A percentile compares a stretch with the other conserved stretches of the same genome.
phyloP scores from a whole-genome alignment of 176 grass and related monocot species.

The Hsuehochloa calcarea region DNA sequence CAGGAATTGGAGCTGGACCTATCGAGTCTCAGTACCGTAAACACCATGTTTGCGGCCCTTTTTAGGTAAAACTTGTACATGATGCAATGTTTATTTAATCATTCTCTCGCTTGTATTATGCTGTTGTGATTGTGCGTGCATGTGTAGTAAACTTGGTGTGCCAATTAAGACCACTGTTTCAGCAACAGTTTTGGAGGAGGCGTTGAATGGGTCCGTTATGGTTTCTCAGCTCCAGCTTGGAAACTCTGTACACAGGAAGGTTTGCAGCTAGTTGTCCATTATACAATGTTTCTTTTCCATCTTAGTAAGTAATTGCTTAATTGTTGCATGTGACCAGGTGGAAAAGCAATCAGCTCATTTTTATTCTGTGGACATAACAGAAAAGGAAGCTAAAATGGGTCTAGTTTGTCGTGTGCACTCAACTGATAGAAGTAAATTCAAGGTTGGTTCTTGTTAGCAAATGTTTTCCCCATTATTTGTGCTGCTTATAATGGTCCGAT shows the following conservation, averaged over 20 bases:
- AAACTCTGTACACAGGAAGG: constrained; percentile 70
- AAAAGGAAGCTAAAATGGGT: constrained; percentile 71
- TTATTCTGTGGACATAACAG: constrained; percentile 88
- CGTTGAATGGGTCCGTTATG: constrained; percentile 77
- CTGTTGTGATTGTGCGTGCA: background rate
- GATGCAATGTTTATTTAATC: background rate
- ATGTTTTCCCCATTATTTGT: background rate
- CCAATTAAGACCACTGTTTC: constrained; percentile 99
- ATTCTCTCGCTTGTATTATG: background rate
- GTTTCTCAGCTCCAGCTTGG: constrained; percentile 78
- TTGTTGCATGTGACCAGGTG: constrained; percentile 62
- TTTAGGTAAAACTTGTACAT: constrained; percentile 63
- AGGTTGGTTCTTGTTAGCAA: constrained; percentile 46
- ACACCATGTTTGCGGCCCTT: constrained; percentile 96
- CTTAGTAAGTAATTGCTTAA: constrained; percentile 27
- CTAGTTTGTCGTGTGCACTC: constrained; percentile 87
- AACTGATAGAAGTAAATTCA: constrained; percentile 95
- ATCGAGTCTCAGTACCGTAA: constrained; percentile 91
- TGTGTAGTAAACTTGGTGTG: constrained; percentile 89
- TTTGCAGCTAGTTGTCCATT: constrained; percentile 39
- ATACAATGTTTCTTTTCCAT: constrained; percentile 26
- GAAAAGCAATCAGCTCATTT: constrained; percentile 98
- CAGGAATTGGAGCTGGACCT: constrained; percentile 98
- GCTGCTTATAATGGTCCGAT: background rate
- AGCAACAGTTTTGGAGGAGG: constrained; percentile 93